A percentile compares a stretch with the other conserved stretches of the same genome.
phyloP scores from a whole-genome alignment of 2,329 filamentous ascomycete genomes.

The Xylaria sp. region DNA sequence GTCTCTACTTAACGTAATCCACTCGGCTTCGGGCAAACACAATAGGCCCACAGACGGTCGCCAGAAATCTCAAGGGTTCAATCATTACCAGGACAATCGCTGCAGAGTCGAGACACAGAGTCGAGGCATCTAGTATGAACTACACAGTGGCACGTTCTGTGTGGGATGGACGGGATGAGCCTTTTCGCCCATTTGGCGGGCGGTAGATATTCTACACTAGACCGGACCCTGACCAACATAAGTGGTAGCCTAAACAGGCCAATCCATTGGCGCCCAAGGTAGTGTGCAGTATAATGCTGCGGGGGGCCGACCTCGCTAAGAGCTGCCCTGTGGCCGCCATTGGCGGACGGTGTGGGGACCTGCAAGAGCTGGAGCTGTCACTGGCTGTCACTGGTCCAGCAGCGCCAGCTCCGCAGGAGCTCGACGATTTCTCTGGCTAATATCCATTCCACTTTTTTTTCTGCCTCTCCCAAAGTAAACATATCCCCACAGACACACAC shows the following conservation, averaged over 20 bases:
- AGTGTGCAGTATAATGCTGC: too few relatives aligned
- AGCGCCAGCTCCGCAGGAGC: conserved; percentile 11
- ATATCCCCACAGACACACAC: conserved; percentile 18
- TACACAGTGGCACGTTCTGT: neutral
- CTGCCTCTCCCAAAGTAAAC: conserved; percentile 21
- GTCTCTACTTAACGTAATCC: too few relatives aligned
- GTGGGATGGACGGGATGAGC: conserved; percentile 6
- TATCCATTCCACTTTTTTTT: conserved; percentile 24
- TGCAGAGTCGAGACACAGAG: too few relatives aligned
- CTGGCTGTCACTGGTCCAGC: conserved; percentile 13
- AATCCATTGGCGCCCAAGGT: conserved; percentile 6
- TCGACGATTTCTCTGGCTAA: conserved; percentile 1
- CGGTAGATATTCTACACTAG: neutral
- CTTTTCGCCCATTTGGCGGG: too few relatives aligned
- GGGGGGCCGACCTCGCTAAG: conserved; percentile 13
- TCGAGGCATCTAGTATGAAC: neutral
- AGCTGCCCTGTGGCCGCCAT: neutral
- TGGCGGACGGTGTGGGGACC: conserved; percentile 11
- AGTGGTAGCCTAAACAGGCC: too few relatives aligned
- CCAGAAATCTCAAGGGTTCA: neutral
- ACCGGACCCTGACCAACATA: neutral
- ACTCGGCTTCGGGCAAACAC: too few relatives aligned
- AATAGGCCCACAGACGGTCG: neutral
- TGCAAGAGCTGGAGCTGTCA: conserved; percentile 22
- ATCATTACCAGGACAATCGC: neutral